phyloP scores from a whole-genome alignment of 2,329 filamentous ascomycete species.

The Talaromyces rugulosus region DNA sequence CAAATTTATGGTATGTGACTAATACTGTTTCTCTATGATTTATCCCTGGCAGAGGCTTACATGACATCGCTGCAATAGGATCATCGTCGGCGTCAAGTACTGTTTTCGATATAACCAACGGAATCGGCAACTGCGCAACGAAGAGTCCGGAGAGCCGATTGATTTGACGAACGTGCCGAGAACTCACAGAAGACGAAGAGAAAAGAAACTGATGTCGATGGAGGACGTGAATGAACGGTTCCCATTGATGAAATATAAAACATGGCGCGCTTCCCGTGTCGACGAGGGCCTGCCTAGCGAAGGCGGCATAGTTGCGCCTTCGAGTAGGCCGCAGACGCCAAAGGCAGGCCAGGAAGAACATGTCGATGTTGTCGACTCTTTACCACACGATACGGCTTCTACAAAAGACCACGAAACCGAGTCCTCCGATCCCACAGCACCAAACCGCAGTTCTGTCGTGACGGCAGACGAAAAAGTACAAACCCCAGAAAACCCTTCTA shows the following conservation, averaged over 20 bases:
- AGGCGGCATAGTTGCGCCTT: slow-evolving; percentile 73
- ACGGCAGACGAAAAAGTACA: slow-evolving; percentile 18
- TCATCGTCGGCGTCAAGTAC: slow-evolving; percentile 98
- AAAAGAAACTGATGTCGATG: slow-evolving; percentile 99
- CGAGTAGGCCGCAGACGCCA: slow-evolving; percentile 68
- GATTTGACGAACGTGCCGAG: slow-evolving; percentile 80
- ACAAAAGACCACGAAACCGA: slow-evolving; percentile 19
- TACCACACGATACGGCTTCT: slow-evolving; percentile 19
- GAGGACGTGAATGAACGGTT: slow-evolving; percentile 98
- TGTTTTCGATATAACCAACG: slow-evolving; percentile 98
- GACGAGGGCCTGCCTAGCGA: slow-evolving; percentile 76
- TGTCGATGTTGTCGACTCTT: slow-evolving; percentile 18
- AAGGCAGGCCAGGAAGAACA: slow-evolving; percentile 56
- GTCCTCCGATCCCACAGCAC: slow-evolving; percentile 15
- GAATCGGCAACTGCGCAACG: slow-evolving; percentile 70
- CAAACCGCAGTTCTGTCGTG: slow-evolving; percentile 8
- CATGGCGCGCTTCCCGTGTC: slow-evolving; percentile 80
- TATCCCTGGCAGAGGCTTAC: slow-evolving; percentile 5
- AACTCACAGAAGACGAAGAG: slow-evolving; percentile 77
- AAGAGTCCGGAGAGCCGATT: slow-evolving; percentile 83
- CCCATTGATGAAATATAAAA: slow-evolving; percentile 93
- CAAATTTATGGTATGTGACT: slow-evolving; percentile 82
- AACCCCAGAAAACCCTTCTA: neutral
- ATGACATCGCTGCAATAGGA: slow-evolving; percentile 58
- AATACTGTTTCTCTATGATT: neutral